Percentiles rank a stretch among this genome's conserved stretches.
Conservation (phyloP, 164 flowering plant species). For the Kingdonia uniflora region DNA sequence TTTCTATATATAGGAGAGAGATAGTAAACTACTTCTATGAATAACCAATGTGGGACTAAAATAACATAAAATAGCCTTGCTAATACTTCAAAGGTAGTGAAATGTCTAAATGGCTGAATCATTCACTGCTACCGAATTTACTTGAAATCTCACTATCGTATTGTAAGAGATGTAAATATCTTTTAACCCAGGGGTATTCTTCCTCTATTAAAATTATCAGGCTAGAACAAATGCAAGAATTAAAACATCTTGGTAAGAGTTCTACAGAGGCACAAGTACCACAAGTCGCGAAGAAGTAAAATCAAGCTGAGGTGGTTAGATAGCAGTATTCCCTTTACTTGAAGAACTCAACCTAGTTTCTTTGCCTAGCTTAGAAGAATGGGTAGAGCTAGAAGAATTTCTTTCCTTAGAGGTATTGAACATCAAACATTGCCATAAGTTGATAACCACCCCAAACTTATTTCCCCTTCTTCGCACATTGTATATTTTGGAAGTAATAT, state of each 20-base stretch:
- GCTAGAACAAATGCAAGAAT: slow-evolving; percentile 1
- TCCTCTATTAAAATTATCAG: slow-evolving; percentile 4
- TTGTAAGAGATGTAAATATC: not conserved
- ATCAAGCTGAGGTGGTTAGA: too few species aligned
- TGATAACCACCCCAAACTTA: not conserved
- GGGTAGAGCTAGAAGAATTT: slow-evolving; percentile 1
- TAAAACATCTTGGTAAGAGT: slow-evolving; percentile 6
- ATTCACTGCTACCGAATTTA: not conserved
- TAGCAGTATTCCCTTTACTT: slow-evolving; percentile 6
- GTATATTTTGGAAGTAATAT: not conserved
- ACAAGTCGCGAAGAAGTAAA: not conserved
- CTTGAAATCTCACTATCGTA: not conserved
- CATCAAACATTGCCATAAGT: not conserved
- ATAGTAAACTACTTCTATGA: too few species aligned
- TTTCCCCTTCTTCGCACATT: not conserved
- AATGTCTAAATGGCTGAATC: slow-evolving; percentile 2
- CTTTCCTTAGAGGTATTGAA: slow-evolving; percentile 9
- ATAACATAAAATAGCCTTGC: too few species aligned
- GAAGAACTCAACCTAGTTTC: not conserved
- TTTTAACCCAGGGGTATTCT: slow-evolving; percentile 13
- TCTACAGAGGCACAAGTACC: not conserved
- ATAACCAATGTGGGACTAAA: too few species aligned
- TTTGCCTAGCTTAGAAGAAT: too few species aligned
- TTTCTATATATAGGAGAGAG: too few species aligned
- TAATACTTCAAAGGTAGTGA: slow-evolving; percentile 4